Base-by-base conservation (phyloP, 805 yeast genomes). In the Teunomyces barrocoloradensis region DNA sequence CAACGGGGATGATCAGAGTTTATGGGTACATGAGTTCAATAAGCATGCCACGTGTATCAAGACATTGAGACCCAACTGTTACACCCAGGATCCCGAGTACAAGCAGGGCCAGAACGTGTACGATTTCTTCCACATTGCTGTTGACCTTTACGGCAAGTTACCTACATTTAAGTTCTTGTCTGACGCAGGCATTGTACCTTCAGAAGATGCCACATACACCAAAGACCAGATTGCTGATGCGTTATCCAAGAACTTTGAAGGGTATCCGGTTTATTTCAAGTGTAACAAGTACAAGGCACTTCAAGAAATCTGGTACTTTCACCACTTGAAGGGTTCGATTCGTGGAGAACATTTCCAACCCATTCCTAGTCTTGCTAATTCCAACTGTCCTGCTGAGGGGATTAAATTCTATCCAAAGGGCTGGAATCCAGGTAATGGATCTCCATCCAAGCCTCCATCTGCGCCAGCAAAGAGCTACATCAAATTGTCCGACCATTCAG, bases 11-110 rank as follows among this genome's bases (percentile, higher is more conserved):
- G 92, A 86, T 61, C 83, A 80, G 48, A 61, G 75, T 5, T 69
- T 91, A 43, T 91, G 98, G 98, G 75, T 79, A 30, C 97, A 91
- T 66, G 97, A 91, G 66, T 91, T 80, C 75, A 90, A 91, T 71
- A 91, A 91, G 64, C 98, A 91, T 63, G 97, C 91, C 20, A 89
- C 96, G 7, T 91, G 97, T 68, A 83, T 90, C 77, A 80, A 84
- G 42, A 89, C 97, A 0, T 71, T 91, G 40, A 80, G 77, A 47
- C 87, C 94, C 3, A 55, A 64, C 4, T 91, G 98, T 64, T 90
- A 89, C 65, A 46, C 52, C 17, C 63, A 61, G 48, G 56, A 59
- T 20, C 45, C 61, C 12, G 55, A 65, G 49, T 42, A 10, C 28
- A 42, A 20, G n/a, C 20, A 32, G 27, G 35, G 34, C 11, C 69